phyloP scores from a whole-genome alignment of 805 yeast genomes.

The Starmerella ratchasimensis region DNA sequence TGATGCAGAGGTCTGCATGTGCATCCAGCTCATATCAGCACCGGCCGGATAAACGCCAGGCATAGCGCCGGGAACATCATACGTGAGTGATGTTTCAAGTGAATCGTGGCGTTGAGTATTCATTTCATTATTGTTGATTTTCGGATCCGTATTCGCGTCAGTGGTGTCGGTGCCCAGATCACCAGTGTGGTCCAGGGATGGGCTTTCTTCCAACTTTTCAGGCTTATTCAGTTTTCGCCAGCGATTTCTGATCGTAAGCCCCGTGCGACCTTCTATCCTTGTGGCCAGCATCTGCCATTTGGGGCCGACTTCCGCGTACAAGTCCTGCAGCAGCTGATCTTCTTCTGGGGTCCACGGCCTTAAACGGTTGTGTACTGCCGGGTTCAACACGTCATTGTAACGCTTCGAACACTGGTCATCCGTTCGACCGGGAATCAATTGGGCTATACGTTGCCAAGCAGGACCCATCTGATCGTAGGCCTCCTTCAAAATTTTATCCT shows the following conservation, averaged over 20 bases:
- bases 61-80: slow-evolving; percentile 15
- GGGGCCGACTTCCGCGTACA: slow-evolving; percentile 63
- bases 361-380: slow-evolving; percentile 59
- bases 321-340: slow-evolving; percentile 52
- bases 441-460: slow-evolving; percentile 73
- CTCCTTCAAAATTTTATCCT: slow-evolving; percentile 50
- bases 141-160: not conserved
- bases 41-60: slow-evolving; percentile 16
- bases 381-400: slow-evolving; percentile 77
- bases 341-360: slow-evolving; percentile 71
- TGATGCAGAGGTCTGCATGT: slow-evolving; percentile 2
- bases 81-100: not conserved
- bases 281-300: slow-evolving; percentile 74
- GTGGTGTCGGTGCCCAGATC: not conserved
- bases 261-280: slow-evolving; percentile 66
- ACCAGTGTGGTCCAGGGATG: not conserved
- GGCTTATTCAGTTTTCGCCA: slow-evolving; percentile 72
- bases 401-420: slow-evolving; percentile 93
- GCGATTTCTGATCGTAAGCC: slow-evolving; percentile 78
- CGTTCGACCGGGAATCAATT: slow-evolving; percentile 66
- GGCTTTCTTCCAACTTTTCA: slow-evolving; percentile 13
- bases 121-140: not conserved
- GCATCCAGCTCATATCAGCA: slow-evolving; percentile 16
- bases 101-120: not conserved
- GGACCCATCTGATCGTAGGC: slow-evolving; percentile 63